These are phyloP conservation scores for Metarhizium anisopliae DNA, from an alignment of 2,329 filamentous ascomycete species.

Conservation along the genomic window DNA sequence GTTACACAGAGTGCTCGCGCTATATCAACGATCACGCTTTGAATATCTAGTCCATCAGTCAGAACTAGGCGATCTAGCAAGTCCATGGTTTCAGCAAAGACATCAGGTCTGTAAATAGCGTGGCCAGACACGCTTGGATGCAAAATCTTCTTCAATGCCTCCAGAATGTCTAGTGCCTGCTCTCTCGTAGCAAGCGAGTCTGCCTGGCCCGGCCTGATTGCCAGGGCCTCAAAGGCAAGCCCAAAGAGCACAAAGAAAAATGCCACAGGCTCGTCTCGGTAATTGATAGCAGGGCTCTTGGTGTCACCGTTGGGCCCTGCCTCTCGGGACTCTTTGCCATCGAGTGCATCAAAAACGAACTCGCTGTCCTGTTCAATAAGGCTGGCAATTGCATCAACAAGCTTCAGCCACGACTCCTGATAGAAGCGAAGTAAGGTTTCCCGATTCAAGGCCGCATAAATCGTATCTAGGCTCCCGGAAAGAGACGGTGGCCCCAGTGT, in stretches of 20 bases:
- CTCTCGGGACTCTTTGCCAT: constrained; percentile 62
- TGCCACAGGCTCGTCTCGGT: constrained; percentile 91
- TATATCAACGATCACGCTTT: constrained; percentile 89
- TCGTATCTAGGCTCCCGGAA: constrained; percentile 80
- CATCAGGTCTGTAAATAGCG: constrained; percentile 89
- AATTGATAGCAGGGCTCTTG: constrained; percentile 80
- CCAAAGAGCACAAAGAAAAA: constrained; percentile 99
- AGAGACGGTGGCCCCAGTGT: constrained; percentile 73
- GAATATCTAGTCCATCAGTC: constrained; percentile 82
- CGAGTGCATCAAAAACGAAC: constrained; percentile 92
- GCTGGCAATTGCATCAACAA: constrained; percentile 95
- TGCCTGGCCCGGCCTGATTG: constrained; percentile 55
- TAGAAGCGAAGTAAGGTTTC: constrained; percentile 94
- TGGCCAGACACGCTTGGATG: constrained; percentile 91
- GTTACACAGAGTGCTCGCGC: constrained; percentile 81
- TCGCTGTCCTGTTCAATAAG: constrained; percentile 96
- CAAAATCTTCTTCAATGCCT: constrained; percentile 88
- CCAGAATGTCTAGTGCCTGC: constrained; percentile 80
- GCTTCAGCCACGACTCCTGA: constrained; percentile 91
- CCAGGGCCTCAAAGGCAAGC: constrained; percentile 90
- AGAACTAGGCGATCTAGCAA: constrained; percentile 85
- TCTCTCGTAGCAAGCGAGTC: constrained; percentile 57
- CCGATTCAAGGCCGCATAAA: constrained; percentile 89
- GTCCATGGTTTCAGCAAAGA: constrained; percentile 97
- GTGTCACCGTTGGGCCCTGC: constrained; percentile 38